Conservation (phyloP, 2,329 filamentous ascomycete species). For the Pyrenochaeta sp. region DNA sequence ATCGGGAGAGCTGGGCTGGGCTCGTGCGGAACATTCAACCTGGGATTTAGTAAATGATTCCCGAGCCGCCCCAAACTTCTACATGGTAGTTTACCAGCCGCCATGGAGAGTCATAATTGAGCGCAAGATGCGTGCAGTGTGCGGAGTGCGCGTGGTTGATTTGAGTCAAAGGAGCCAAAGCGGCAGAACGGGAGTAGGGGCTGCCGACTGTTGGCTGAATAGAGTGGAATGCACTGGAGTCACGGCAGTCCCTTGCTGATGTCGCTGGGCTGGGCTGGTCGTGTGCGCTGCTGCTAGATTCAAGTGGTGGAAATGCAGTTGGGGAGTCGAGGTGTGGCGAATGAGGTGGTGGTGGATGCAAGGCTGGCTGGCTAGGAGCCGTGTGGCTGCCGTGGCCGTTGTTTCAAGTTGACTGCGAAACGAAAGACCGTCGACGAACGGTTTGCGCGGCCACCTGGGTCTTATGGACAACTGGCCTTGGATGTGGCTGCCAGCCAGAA, state of each 20-base stretch:
- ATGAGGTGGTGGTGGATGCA: slow-evolving; percentile 8
- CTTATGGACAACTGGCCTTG: slow-evolving; percentile 15
- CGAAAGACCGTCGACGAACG: slow-evolving; percentile 10
- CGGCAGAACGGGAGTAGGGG: slow-evolving; percentile 1
- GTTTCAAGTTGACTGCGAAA: slow-evolving; percentile 27
- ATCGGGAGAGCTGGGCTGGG: background rate
- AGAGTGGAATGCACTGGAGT: background rate
- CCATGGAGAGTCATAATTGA: no score
- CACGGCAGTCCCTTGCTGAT: slow-evolving; percentile 1
- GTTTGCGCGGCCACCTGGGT: slow-evolving; percentile 11
- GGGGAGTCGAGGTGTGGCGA: no score
- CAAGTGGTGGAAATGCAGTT: no score
- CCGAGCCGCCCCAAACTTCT: no score
- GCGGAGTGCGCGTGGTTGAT: no score
- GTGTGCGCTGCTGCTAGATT: background rate
- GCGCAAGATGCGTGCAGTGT: no score
- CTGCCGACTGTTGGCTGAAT: background rate
- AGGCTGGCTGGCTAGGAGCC: background rate
- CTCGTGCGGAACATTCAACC: background rate
- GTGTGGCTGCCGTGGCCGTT: slow-evolving; percentile 18
- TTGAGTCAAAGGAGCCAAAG: background rate
- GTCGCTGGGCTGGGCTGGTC: background rate
- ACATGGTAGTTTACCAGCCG: no score
- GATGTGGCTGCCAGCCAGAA: slow-evolving; percentile 4
- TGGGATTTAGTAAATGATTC: background rate